Evolutionary conservation across 208 protist species (phyloP).

Genomic region (Trypanosoma lewisi): DNA sequence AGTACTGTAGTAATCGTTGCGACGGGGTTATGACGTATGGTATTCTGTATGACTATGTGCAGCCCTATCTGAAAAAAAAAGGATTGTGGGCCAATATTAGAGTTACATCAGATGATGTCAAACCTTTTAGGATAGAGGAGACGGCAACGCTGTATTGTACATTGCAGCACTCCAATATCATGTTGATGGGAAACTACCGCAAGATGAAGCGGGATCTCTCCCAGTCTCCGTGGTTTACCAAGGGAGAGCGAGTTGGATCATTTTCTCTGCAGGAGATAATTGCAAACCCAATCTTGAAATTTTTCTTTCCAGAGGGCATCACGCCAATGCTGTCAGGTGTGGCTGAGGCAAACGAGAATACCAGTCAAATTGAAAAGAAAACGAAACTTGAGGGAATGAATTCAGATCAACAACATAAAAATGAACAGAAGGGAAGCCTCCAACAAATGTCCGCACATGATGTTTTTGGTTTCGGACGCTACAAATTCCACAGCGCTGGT

Average conservation of each 20-base stretch:
- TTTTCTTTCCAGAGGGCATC: conserved; percentile 79
- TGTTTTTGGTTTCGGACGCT: conserved; percentile 77
- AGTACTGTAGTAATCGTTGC: conserved; percentile 70
- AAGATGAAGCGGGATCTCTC: conserved; percentile 85
- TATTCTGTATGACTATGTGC: conserved; percentile 75
- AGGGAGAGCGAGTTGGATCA: conserved; percentile 68
- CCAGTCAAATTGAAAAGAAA: conserved; percentile 18
- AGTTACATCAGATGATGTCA: background rate
- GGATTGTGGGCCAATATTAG: conserved; percentile 28
- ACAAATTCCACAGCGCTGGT: conserved; percentile 92
- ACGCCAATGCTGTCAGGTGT: conserved; percentile 21
- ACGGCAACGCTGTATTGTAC: conserved; percentile 42
- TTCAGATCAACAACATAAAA: conserved; percentile 5
- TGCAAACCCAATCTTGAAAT: conserved; percentile 67
- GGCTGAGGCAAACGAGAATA: conserved; percentile 2
- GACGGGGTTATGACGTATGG: conserved; percentile 68
- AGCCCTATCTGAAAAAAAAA: conserved; percentile 46
- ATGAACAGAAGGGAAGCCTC: conserved; percentile 15
- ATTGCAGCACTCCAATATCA: conserved; percentile 74
- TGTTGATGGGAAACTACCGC: conserved; percentile 81
- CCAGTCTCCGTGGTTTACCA: conserved; percentile 86
- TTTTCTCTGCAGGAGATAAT: conserved; percentile 88
- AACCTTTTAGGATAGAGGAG: conserved; percentile 17
- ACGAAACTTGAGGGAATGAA: conserved; percentile 11
- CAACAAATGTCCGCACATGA: conserved; percentile 28